phyloP scores from a whole-genome alignment of 78 protist genomes.

The Dictyostelium discoideum region DNA sequence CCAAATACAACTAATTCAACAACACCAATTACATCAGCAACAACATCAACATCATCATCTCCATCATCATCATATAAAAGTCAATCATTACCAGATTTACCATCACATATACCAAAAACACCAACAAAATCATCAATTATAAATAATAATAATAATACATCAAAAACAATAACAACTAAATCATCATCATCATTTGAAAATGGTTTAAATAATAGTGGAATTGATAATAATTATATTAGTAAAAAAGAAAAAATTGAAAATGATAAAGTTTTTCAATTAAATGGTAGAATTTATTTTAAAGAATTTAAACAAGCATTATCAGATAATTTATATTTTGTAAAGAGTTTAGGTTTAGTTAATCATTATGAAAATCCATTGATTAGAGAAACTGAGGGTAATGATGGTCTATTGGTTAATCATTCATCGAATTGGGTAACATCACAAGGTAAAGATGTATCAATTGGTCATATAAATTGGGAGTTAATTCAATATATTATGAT shows the following conservation, averaged over 20 bases:
- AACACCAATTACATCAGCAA: background rate
- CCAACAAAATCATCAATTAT: background rate
- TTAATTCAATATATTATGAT: constrained; percentile 71
- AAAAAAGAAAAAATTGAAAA: background rate
- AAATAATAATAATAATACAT: background rate
- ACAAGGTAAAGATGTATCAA: constrained; percentile 62
- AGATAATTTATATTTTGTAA: constrained; percentile 10
- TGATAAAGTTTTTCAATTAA: background rate
- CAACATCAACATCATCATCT: background rate
- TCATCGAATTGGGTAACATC: constrained; percentile 52
- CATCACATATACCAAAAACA: background rate
- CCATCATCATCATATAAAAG: background rate
- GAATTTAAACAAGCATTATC: constrained; percentile 32
- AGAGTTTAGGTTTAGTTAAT: constrained; percentile 55
- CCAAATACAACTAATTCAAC: background rate
- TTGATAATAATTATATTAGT: background rate
- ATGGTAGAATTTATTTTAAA: constrained; percentile 30
- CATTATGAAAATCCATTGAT: background rate
- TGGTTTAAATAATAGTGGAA: background rate
- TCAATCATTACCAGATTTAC: constrained; percentile 29
- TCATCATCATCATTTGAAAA: background rate
- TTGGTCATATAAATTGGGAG: constrained; percentile 72
- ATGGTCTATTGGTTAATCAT: background rate
- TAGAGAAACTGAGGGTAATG: background rate
- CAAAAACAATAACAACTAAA: background rate